Conservation (phyloP, 345 rosid species). For the Gossypium turneri region DNA sequence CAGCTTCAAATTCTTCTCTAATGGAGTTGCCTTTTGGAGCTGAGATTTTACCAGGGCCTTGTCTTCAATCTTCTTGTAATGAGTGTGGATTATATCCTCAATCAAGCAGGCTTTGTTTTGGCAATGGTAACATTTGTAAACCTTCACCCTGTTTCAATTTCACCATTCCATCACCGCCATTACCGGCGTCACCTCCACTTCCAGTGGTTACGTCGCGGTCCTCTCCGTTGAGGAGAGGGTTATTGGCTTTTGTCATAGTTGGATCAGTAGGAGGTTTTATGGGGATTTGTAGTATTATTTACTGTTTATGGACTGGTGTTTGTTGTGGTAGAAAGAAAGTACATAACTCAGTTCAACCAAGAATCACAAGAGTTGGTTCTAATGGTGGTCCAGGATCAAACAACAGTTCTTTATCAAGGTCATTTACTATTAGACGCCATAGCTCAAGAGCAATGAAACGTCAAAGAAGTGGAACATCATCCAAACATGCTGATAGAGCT, state of each 20-base stretch:
- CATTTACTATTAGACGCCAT: conserved; percentile 71
- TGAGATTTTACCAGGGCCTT: conserved; percentile 68
- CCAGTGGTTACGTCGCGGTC: conserved; percentile 17
- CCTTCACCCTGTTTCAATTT: conserved; percentile 11
- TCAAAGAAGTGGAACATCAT: conserved; percentile 90
- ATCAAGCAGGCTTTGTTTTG: conserved; percentile 48
- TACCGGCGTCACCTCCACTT: neutral
- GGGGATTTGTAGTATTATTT: conserved; percentile 62
- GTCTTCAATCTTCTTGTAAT: conserved; percentile 44
- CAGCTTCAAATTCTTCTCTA: conserved; percentile 2
- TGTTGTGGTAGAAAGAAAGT: conserved; percentile 81
- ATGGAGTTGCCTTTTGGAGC: conserved; percentile 31
- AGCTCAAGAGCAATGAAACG: conserved; percentile 72
- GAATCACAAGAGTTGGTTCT: conserved; percentile 67
- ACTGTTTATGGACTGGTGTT: conserved; percentile 68
- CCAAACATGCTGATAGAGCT: conserved; percentile 71
- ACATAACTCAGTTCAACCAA: conserved; percentile 92
- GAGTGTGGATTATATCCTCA: conserved; percentile 43
- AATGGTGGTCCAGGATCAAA: conserved; percentile 45
- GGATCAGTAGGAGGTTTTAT: conserved; percentile 67
- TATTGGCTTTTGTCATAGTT: conserved; percentile 63
- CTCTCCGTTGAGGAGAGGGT: conserved; percentile 43
- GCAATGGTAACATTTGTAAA: conserved; percentile 50
- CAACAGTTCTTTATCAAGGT: conserved; percentile 54
- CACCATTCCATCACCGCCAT: conserved; percentile 5